Evolutionary conservation across 345 rosid genomes (phyloP), one percentile per base, ranked within the genome.

Genomic region (Arabidopsis suecica): DNA sequence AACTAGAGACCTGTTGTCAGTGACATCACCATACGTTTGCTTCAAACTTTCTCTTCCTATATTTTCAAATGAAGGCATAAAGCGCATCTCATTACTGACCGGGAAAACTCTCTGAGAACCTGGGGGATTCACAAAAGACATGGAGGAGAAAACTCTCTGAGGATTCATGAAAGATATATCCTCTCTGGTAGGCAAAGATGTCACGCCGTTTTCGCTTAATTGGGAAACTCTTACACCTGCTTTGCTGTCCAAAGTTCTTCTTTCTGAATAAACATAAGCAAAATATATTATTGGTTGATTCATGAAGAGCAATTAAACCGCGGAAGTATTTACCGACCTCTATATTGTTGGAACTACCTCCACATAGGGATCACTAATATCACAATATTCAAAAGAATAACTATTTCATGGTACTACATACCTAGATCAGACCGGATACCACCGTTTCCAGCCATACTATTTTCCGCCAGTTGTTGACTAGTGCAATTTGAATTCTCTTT

Each of bases 371-470:
- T n/a, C 30, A 53, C 8, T 32, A 82, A 68, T 57, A 81, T 76
- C 61, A 70, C 41, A 61, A 79, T 51, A 5, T 55, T n/a, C 42
- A 40, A 63, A 77, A 44, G 48, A 68, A 70, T n/a, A 51, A 28
- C 49, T 69, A 56, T 28, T 23, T 72, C 69, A 71, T 50, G 58
- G 36, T 30, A 58, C 25, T 14, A 30, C 67, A 66, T 86, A 94
- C 98, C 96, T 88, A 88, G 84, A 81, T 59, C 64, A 63, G 77
- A 63, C 73, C 51, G 82, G 28, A 62, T 49, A 65, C 55, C 71
- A 48, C 65, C 76, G 75, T 54, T 69, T 71, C 80, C 77, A 78
- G 76, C 77, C 68, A 88, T 70, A 23, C 55, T 49, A 58, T 71
- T 81, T 71, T 51, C 76, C 36, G 45, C 81, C 32, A 33, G 72